Percentiles rank a stretch among this genome's conserved stretches.
phyloP scores from a whole-genome alignment of 352 stramenopile genomes.

The Globisporangium barbulae region DNA sequence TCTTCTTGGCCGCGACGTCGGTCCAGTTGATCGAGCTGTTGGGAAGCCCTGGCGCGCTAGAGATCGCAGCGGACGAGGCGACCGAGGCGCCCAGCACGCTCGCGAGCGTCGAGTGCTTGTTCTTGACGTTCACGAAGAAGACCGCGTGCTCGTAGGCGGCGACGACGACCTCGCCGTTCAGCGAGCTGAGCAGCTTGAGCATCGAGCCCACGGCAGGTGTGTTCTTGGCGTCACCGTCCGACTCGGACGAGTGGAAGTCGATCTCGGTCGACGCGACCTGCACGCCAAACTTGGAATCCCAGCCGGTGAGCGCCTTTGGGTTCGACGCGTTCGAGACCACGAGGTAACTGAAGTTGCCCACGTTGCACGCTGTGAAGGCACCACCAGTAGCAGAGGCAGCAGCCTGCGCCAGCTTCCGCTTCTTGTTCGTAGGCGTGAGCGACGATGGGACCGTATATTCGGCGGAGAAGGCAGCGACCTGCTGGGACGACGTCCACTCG shows the following conservation, averaged over 20 bases:
- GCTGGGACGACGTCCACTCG: conserved; percentile 35
- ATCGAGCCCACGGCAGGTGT: conserved; percentile 32
- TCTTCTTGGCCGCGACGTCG: conserved; percentile 29
- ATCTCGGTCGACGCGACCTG: conserved; percentile 53
- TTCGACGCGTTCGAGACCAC: conserved; percentile 36
- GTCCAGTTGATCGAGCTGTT: conserved; percentile 46
- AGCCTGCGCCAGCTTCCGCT: conserved; percentile 48
- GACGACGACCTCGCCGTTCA: conserved; percentile 58
- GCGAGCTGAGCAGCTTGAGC: conserved; percentile 43
- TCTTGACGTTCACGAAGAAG: conserved; percentile 65
- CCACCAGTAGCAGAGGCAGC: conserved; percentile 4
- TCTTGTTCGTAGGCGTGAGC: conserved; percentile 42
- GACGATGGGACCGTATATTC: conserved; percentile 19
- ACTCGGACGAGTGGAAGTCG: conserved; percentile 21
- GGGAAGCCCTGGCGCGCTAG: conserved; percentile 29
- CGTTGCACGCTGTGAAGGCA: conserved; percentile 30
- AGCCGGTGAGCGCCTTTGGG: conserved; percentile 44
- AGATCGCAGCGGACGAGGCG: neutral
- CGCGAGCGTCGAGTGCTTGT: conserved; percentile 68
- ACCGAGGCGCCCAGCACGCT: conserved; percentile 60
- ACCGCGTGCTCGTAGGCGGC: conserved; percentile 56
- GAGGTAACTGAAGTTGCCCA: conserved; percentile 60
- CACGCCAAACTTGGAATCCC: conserved; percentile 76
- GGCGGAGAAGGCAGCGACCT: conserved; percentile 31
- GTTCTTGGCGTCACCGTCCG: conserved; percentile 24